These are phyloP conservation scores for Cardamine resedifolia DNA, from an alignment of 345 rosid species.

Conservation along the genomic window DNA sequence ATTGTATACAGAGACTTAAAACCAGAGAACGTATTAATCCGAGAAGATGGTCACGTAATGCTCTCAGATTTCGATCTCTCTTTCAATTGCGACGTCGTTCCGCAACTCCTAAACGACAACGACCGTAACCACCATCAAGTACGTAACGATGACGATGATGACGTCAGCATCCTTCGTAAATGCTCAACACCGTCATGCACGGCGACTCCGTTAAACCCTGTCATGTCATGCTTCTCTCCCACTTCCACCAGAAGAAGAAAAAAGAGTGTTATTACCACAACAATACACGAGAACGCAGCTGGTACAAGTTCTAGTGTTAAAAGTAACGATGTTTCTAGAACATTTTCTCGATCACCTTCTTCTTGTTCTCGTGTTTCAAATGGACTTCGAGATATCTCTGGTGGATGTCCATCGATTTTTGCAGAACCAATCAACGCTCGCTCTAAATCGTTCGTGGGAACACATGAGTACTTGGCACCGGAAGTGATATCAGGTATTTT, in stretches of 20 bases:
- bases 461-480: slow-evolving; percentile 95
- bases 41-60: slow-evolving; percentile 78
- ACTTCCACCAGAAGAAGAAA: slow-evolving; percentile 42
- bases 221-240: slow-evolving; percentile 63
- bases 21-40: slow-evolving; percentile 68
- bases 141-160: slow-evolving; percentile 13
- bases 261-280: slow-evolving; percentile 44
- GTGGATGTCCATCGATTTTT: slow-evolving; percentile 53
- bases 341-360: slow-evolving; percentile 21
- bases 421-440: slow-evolving; percentile 76
- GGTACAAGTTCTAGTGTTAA: background rate
- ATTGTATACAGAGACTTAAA: slow-evolving; percentile 70
- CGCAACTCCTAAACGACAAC: slow-evolving; percentile 49
- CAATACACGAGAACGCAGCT: slow-evolving; percentile 51
- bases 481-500: slow-evolving; percentile 70
- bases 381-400: slow-evolving; percentile 3
- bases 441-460: slow-evolving; percentile 87
- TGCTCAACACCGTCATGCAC: slow-evolving; percentile 65
- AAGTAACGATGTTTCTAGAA: slow-evolving; percentile 22
- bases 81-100: slow-evolving; percentile 87
- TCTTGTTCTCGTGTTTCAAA: slow-evolving; percentile 30
- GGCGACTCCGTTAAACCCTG: slow-evolving; percentile 60
- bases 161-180: slow-evolving; percentile 19
- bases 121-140: background rate
- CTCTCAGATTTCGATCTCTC: slow-evolving; percentile 80